Conservation (phyloP, 257 asterid genomes). For the Anisodus acutangulus region DNA sequence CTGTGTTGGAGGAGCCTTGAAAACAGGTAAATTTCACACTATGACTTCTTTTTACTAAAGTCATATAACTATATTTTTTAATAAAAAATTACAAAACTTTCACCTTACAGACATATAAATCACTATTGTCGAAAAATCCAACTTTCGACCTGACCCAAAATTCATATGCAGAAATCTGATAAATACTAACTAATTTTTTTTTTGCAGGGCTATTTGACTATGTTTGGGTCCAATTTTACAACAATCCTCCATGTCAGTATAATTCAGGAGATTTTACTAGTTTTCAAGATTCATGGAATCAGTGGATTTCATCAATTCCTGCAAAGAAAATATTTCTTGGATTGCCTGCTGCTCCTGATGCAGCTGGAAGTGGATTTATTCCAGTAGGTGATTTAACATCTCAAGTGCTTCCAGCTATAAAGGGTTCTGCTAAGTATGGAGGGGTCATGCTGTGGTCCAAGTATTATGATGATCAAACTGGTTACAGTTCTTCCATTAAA, state of each 20-base stretch:
- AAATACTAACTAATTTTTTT: too few relatives aligned
- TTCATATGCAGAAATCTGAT: too few relatives aligned
- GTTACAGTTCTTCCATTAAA: slow-evolving; percentile 38
- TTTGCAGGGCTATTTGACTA: slow-evolving; percentile 47
- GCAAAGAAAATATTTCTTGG: slow-evolving; percentile 37
- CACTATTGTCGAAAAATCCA: too few relatives aligned
- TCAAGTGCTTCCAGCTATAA: slow-evolving; percentile 34
- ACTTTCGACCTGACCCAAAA: too few relatives aligned
- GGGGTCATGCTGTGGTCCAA: slow-evolving; percentile 45
- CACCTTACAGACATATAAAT: too few relatives aligned
- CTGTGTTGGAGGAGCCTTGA: slow-evolving; percentile 46
- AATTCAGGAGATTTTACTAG: slow-evolving; percentile 31
- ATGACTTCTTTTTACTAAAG: too few relatives aligned
- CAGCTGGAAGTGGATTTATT: slow-evolving; percentile 45
- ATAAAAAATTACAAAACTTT: too few relatives aligned
- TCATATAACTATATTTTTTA: too few relatives aligned
- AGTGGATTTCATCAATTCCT: slow-evolving; percentile 35
- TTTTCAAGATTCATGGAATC: slow-evolving; percentile 44
- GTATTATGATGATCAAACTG: slow-evolving; percentile 41
- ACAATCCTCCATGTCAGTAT: slow-evolving; percentile 53
- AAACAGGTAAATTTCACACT: slow-evolving; percentile 8
- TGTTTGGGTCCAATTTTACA: slow-evolving; percentile 58
- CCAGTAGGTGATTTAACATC: slow-evolving; percentile 33
- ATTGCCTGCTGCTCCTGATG: slow-evolving; percentile 39
- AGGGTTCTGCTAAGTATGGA: slow-evolving; percentile 35